Base-by-base conservation (phyloP, 2,329 filamentous ascomycete genomes). In the Elsinoe perseae region DNA sequence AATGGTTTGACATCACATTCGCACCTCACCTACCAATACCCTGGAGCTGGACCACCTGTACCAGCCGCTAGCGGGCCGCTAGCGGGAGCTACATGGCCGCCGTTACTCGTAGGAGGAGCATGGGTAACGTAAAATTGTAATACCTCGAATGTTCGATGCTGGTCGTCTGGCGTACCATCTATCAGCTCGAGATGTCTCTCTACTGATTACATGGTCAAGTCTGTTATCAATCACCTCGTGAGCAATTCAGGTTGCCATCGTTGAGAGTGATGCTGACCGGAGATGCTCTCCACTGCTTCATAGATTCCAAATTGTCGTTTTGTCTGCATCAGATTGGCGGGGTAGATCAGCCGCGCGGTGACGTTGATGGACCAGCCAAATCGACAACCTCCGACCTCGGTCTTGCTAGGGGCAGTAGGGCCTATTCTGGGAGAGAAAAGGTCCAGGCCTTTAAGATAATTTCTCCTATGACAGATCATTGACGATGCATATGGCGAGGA, bases 11-110 rank as follows among this genome's bases (percentile, higher is more conserved):
- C 40, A 44, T 44, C 40, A 44, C 40, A 42, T 9, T 25, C 20
- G 21, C 20, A 23, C 20, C 40, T 44, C 18, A 44, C 40, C 20
- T 25, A 23, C 21, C 40, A 18, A 25, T 27, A 44, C 40, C 40
- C n/a, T 44, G 40, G 40, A 44, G 40, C 40, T 44, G 40, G 40
- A 23, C 21, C 40, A 16, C 6, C 21, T 25, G 20, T 25, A 27
- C n/a, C 40, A 44, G 40, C 40, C 40, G 40, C 40, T 36, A 36
- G 32, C n/a, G 32, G 32, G 32, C n/a, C n/a, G n/a, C 32, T 44
- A 44, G 40, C 40, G 40, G 20, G 40, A 44, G 40, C 40, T 44
- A 44, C 40, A 25, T 44, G 20, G 20, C 7, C 20, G 14, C 20
- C 18, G 40, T 25, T 25, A 21, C 18, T 18, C 18, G 40, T 18